These are phyloP conservation scores for Colletotrichum eremochloae DNA, from an alignment of 2,329 filamentous ascomycete genomes.

Conservation along the genomic window DNA sequence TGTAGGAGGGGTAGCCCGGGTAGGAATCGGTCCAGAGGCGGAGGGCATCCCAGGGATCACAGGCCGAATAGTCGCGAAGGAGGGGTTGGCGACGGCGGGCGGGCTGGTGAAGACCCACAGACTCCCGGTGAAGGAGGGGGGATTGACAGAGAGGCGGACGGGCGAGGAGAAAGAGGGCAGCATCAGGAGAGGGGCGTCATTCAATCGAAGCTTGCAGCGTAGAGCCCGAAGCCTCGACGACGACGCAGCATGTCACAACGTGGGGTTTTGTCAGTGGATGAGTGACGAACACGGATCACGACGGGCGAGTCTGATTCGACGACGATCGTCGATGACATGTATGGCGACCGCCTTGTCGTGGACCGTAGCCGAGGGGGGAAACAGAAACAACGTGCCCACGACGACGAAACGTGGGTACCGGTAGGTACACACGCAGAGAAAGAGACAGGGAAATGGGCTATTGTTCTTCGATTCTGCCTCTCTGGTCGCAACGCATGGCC, in stretches of 20 bases:
- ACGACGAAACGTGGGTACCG: constrained; percentile 26
- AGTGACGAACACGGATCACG: constrained; percentile 31
- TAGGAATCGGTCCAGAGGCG: constrained; percentile 38
- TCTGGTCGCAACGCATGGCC: constrained; percentile 2
- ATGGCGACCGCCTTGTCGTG: background rate
- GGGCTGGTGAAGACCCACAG: constrained; percentile 30
- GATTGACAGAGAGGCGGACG: background rate
- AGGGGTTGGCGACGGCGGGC: constrained; percentile 18
- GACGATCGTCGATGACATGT: constrained; percentile 9
- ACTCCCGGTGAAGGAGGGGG: constrained; percentile 19
- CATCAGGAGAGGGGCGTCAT: constrained; percentile 32
- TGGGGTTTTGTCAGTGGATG: constrained; percentile 39
- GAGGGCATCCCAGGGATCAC: constrained; percentile 36
- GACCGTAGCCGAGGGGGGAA: constrained; percentile 3
- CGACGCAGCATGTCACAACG: constrained; percentile 38
- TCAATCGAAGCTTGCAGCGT: constrained; percentile 18
- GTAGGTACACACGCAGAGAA: background rate
- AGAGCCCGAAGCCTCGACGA: constrained; percentile 36
- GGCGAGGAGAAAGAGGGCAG: constrained; percentile 9
- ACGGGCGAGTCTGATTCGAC: constrained; percentile 30
- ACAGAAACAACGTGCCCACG: constrained; percentile 25
- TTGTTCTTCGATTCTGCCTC: background rate
- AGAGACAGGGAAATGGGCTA: background rate
- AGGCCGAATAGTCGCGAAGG: constrained; percentile 23
- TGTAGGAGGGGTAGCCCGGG: constrained; percentile 27